A percentile compares a stretch with the other conserved stretches of the same genome.
phyloP scores from a whole-genome alignment of 2,329 filamentous ascomycete genomes.

The Paraconiothyrium brasiliense region DNA sequence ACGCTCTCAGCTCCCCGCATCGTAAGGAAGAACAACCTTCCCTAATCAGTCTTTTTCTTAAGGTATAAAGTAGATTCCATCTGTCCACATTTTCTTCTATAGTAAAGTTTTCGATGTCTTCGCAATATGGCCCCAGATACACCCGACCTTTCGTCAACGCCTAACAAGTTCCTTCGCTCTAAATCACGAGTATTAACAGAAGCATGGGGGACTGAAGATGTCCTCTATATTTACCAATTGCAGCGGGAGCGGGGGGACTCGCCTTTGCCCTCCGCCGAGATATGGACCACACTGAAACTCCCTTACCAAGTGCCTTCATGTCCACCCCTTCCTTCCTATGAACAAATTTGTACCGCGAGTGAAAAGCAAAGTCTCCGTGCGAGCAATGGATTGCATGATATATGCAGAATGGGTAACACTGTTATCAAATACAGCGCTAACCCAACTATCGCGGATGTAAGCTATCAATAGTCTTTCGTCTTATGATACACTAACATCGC shows the following conservation, averaged over 20 bases:
- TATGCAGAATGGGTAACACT: conserved; percentile 2
- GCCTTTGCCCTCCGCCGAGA: neutral
- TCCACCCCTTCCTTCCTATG: neutral
- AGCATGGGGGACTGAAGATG: neutral
- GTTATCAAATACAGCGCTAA: neutral
- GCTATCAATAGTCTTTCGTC: neutral
- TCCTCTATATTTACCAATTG: neutral
- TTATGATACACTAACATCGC: too few species aligned
- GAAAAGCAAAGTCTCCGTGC: neutral
- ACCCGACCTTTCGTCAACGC: neutral
- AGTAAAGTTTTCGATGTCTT: neutral
- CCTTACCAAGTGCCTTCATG: conserved; percentile 1
- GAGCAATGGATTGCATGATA: neutral
- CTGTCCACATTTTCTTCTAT: too few species aligned
- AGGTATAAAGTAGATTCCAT: too few species aligned
- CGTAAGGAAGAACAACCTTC: too few species aligned
- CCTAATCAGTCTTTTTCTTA: too few species aligned
- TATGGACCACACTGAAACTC: conserved; percentile 8
- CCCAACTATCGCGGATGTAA: conserved; percentile 3
- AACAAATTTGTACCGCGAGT: neutral
- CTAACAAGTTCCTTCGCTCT: neutral
- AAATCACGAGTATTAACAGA: neutral
- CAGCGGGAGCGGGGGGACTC: neutral
- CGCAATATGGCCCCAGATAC: neutral
- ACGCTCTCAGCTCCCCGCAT: too few species aligned